Base-by-base conservation (phyloP, 192 early-diverging fungal species). In the Backusella sp. region DNA sequence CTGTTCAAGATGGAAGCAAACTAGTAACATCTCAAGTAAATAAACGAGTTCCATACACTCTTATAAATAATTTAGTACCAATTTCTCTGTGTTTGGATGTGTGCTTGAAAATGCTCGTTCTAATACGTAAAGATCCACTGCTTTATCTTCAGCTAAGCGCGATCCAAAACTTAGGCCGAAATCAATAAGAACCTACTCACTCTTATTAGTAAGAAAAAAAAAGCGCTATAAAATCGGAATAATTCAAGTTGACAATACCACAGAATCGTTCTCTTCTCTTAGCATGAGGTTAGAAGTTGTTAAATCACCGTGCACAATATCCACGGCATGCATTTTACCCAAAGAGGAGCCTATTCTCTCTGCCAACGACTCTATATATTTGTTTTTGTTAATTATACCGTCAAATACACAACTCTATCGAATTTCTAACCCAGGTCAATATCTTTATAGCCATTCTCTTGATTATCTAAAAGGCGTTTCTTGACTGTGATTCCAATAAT, bases 71-170 rank as follows among this genome's bases (percentile, higher is more conserved):
- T 0, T 11, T 14, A 79, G 73, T 88, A 95, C 93, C 90, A 95
- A 80, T 68, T 75, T 67, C 74, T 95, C 91, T 17, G 94, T 90
- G 36, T 94, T 88, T 11, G 96, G 95, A 84, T 99, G 98, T 6
- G 97, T 98, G 81, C 96, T 97, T 7, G 87, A 77, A 74, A 99
- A 92, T 2, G 97, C 94, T 23, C 95, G 84, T 80, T 99, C 97
- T 23, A 99, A 89, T n/a, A 99, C 98, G 86, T 99, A 99, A 56
- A 99, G 87, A 86, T 99, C 98, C 1, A 99, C 98, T 4, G 95
- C 98, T 82, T 98, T 98, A 84, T 99, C 98, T 79, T 99, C 98
- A 19, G 86, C 81, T 78, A 97, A 84, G 28, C 82, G 77, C 34
- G 96, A 96, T 42, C 92, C 87, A 80, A 92, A 95, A 77, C 95